A percentile compares a stretch with the other conserved stretches of the same genome.
These are phyloP conservation scores for Suillus subaureus DNA, from an alignment of 768 basidiomycete species.

Conservation along the genomic window DNA sequence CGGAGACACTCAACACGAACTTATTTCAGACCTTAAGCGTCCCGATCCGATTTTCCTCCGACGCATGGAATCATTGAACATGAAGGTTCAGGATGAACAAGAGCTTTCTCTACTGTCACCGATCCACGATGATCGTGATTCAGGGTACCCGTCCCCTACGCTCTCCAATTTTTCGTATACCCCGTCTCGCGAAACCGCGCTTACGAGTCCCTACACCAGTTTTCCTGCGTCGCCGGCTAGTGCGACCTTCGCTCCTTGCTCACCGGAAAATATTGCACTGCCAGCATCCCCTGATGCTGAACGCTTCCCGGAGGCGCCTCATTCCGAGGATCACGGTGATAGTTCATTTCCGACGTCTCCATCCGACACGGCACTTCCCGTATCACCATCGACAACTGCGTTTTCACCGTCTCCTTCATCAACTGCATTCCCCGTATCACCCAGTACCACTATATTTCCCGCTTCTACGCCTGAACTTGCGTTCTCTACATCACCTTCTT, in stretches of 20 bases:
- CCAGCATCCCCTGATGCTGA: slow-evolving; percentile 28
- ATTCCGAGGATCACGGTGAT: slow-evolving; percentile 1
- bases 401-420: slow-evolving; percentile 13
- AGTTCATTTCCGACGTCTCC: slow-evolving; percentile 2
- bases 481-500: slow-evolving; percentile 7
- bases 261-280: slow-evolving; percentile 28
- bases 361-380: slow-evolving; percentile 7
- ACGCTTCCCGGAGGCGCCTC: slow-evolving; percentile 3
- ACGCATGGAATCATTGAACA: slow-evolving; percentile 4
- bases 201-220: slow-evolving; percentile 27
- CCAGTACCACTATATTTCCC: slow-evolving; percentile 9
- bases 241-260: slow-evolving; percentile 21
- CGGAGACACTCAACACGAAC: slow-evolving; percentile 29
- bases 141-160: slow-evolving; percentile 28
- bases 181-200: slow-evolving; percentile 27
- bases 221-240: slow-evolving; percentile 25
- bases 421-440: slow-evolving; percentile 6
- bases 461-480: neutral
- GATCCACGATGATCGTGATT: slow-evolving; percentile 24
- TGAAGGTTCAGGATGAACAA: slow-evolving; percentile 14
- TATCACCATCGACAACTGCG: slow-evolving; percentile 2
- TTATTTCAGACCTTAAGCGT: slow-evolving; percentile 19
- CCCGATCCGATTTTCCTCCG: slow-evolving; percentile 8
- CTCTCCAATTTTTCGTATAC: slow-evolving; percentile 30
- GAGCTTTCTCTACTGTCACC: slow-evolving; percentile 21